These are phyloP conservation scores for Zygosaccharomyces bisporus DNA, from an alignment of 805 yeast species.

Conservation along the genomic window DNA sequence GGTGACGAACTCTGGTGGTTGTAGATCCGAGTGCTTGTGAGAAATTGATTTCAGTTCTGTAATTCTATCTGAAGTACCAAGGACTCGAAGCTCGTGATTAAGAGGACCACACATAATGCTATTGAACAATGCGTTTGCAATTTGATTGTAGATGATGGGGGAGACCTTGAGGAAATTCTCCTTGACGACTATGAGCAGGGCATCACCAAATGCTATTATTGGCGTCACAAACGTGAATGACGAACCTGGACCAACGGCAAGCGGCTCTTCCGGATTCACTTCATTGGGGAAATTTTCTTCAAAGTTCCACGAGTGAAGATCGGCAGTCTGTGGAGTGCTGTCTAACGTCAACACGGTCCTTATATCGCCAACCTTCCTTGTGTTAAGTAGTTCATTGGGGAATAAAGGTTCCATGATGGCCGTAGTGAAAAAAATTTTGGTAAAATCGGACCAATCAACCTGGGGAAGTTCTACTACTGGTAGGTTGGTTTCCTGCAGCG, in stretches of 20 bases:
- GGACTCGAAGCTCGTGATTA: slow-evolving; percentile 16
- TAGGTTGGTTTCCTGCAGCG: slow-evolving; percentile 26
- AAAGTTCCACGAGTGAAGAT: slow-evolving; percentile 22
- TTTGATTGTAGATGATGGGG: slow-evolving; percentile 33
- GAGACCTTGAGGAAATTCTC: slow-evolving; percentile 36
- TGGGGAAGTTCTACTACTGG: slow-evolving; percentile 33
- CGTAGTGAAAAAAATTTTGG: slow-evolving; percentile 24
- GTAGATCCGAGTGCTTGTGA: slow-evolving; percentile 33
- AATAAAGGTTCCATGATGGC: slow-evolving; percentile 31
- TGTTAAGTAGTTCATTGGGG: slow-evolving; percentile 18
- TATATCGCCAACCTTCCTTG: slow-evolving; percentile 19
- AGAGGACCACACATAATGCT: slow-evolving; percentile 18
- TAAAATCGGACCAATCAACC: slow-evolving; percentile 16
- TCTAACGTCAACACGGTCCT: slow-evolving; percentile 11
- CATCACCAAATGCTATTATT: slow-evolving; percentile 18
- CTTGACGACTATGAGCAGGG: slow-evolving; percentile 24
- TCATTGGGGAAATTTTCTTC: slow-evolving; percentile 30
- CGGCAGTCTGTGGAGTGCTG: slow-evolving; percentile 6
- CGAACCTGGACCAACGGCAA: slow-evolving; percentile 7
- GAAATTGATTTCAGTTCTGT: slow-evolving; percentile 24
- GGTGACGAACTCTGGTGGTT: slow-evolving; percentile 60
- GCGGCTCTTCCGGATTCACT: slow-evolving; percentile 18
- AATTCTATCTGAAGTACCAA: slow-evolving; percentile 33
- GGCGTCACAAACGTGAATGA: slow-evolving; percentile 20
- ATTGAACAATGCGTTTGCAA: slow-evolving; percentile 33